phyloP scores from a whole-genome alignment of 352 stramenopile species.

The Phytophthora quininea region DNA sequence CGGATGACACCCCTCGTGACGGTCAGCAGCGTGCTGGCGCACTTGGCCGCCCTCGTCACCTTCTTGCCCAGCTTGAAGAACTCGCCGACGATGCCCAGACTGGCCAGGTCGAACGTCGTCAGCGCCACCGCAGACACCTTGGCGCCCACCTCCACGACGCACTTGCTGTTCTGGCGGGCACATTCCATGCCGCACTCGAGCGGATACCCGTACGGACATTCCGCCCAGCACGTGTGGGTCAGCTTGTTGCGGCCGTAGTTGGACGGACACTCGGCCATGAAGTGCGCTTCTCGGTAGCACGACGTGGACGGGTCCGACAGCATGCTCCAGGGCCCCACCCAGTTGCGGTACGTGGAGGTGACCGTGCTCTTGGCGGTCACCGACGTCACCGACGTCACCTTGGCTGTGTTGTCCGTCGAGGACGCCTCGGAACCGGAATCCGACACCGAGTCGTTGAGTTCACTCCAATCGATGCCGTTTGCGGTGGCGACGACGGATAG shows the following conservation, averaged over 20 bases:
- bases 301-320: slow-evolving; percentile 16
- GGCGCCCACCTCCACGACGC: slow-evolving; percentile 46
- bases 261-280: slow-evolving; percentile 39
- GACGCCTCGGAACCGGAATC: background rate
- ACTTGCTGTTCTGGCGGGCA: slow-evolving; percentile 48
- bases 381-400: slow-evolving; percentile 10
- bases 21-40: slow-evolving; percentile 33
- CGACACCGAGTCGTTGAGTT: background rate
- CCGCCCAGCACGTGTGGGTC: slow-evolving; percentile 57
- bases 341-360: slow-evolving; percentile 35
- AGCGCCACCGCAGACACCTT: slow-evolving; percentile 49
- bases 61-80: slow-evolving; percentile 33
- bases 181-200: slow-evolving; percentile 64
- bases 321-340: slow-evolving; percentile 45
- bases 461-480: background rate
- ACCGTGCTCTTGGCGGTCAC: slow-evolving; percentile 28
- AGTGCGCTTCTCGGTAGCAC: slow-evolving; percentile 40
- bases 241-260: slow-evolving; percentile 57
- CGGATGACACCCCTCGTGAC: slow-evolving; percentile 32
- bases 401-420: background rate
- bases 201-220: slow-evolving; percentile 63
- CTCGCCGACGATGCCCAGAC: slow-evolving; percentile 45
- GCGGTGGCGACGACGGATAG: background rate
- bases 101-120: slow-evolving; percentile 44
- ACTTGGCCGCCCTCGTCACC: slow-evolving; percentile 30